Percentiles rank a stretch among this genome's conserved stretches.
Evolutionary conservation across 2,329 filamentous ascomycete species (phyloP).

Genomic region (Penicillium sp.): DNA sequence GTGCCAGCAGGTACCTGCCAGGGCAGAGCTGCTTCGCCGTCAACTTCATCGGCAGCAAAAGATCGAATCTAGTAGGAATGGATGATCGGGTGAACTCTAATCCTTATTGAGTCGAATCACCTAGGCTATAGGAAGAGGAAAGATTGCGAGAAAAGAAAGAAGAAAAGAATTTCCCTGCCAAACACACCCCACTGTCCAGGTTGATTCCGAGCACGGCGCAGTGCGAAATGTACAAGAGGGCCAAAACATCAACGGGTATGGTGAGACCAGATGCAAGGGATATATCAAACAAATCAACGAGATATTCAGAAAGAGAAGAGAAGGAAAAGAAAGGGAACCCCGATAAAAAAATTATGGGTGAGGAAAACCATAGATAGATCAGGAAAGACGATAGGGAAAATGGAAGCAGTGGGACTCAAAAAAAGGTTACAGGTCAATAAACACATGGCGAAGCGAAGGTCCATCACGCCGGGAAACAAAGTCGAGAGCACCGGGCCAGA

Average conservation of each 20-base stretch:
- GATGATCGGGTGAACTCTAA: too few species aligned
- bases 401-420: constrained; percentile 9
- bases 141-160: constrained; percentile 1
- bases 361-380: neutral
- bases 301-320: constrained; percentile 1
- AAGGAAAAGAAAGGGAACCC: constrained; percentile 1
- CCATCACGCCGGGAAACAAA: constrained; percentile 24
- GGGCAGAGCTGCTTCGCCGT: too few species aligned
- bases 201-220: constrained; percentile 12
- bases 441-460: constrained; percentile 27
- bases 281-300: constrained; percentile 22
- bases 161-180: constrained; percentile 4
- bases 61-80: too few species aligned
- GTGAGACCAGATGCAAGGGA: constrained; percentile 20
- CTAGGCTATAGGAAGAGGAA: neutral
- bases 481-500: constrained; percentile 11
- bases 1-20: too few species aligned
- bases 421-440: constrained; percentile 20
- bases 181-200: constrained; percentile 8
- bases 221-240: constrained; percentile 19
- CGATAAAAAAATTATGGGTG: neutral
- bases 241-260: constrained; percentile 15
- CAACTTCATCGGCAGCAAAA: too few species aligned
- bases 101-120: too few species aligned
- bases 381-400: constrained; percentile 6